A percentile compares a stretch with the other conserved stretches of the same genome.
phyloP scores from a whole-genome alignment of 2,329 filamentous ascomycete species.

The Aspergillus sp. region DNA sequence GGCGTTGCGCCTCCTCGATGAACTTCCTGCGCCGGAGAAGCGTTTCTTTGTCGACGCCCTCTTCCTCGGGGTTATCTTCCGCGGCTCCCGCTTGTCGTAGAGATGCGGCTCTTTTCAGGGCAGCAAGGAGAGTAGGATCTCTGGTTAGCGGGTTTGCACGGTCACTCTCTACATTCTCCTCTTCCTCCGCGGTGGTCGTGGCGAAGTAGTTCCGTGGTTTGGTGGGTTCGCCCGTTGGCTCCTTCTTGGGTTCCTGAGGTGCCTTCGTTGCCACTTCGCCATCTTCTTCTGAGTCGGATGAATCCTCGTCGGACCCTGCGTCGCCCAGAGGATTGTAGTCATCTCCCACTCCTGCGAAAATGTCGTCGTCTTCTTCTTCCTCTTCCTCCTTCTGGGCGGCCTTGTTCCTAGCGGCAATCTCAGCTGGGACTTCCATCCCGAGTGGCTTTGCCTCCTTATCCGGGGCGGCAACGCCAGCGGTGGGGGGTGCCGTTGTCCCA shows the following conservation, averaged over 20 bases:
- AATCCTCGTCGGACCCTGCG: constrained; percentile 50
- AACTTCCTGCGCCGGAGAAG: constrained; percentile 72
- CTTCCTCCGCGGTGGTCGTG: constrained; percentile 30
- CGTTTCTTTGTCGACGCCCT: constrained; percentile 59
- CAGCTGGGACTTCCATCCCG: constrained; percentile 51
- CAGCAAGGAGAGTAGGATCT: constrained; percentile 78
- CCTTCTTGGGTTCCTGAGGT: constrained; percentile 11
- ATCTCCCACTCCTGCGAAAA: constrained; percentile 60
- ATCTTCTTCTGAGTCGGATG: constrained; percentile 39
- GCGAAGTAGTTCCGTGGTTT: constrained; percentile 51
- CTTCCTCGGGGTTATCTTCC: constrained; percentile 39
- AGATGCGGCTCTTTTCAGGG: constrained; percentile 78
- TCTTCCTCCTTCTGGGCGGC: constrained; percentile 41
- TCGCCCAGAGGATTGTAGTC: constrained; percentile 62
- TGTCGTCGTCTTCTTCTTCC: constrained; percentile 62
- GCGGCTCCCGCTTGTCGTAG: constrained; percentile 49
- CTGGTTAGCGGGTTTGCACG: constrained; percentile 52
- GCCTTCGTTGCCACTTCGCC: constrained; percentile 15
- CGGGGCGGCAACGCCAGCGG: constrained; percentile 37
- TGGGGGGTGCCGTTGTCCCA: constrained; percentile 18
- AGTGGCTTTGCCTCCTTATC: constrained; percentile 50
- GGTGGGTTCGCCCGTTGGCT: constrained; percentile 17
- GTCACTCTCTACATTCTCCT: constrained; percentile 53
- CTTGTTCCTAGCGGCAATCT: constrained; percentile 37
- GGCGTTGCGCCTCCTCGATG: constrained; percentile 58